A percentile compares a stretch with the other conserved stretches of the same genome.
Conservation (phyloP, 441 rosid genomes). For the Monsonia emarginata region DNA sequence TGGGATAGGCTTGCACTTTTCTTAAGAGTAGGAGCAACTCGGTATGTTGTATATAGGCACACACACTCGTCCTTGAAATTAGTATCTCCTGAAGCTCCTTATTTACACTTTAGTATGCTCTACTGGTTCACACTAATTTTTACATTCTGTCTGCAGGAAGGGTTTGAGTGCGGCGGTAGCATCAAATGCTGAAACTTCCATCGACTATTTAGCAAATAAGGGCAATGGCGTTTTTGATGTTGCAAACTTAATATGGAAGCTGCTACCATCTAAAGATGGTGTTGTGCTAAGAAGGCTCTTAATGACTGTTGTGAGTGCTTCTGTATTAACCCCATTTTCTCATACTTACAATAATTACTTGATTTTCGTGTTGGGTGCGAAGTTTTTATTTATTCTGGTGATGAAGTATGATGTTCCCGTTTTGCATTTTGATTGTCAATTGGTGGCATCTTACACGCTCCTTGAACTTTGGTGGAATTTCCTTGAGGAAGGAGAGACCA, state of each 20-base stretch:
- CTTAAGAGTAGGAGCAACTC: conserved; percentile 50
- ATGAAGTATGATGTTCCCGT: background rate
- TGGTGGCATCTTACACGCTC: no score
- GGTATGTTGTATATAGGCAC: conserved; percentile 28
- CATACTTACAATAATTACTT: background rate
- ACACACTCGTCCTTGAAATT: background rate
- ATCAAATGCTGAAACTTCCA: conserved; percentile 31
- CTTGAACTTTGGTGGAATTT: background rate
- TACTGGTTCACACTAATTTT: conserved; percentile 9
- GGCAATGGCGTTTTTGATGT: conserved; percentile 34
- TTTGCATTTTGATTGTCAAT: background rate
- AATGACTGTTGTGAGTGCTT: conserved; percentile 74
- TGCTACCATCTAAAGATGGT: conserved; percentile 71
- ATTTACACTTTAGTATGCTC: background rate
- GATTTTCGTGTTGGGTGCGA: background rate
- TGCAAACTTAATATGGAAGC: conserved; percentile 45
- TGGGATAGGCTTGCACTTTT: conserved; percentile 77
- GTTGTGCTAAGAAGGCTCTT: conserved; percentile 69
- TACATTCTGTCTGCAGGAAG: conserved; percentile 40
- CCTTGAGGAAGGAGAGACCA: background rate
- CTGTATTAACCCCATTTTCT: conserved; percentile 13
- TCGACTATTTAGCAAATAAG: conserved; percentile 26
- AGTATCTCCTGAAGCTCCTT: background rate
- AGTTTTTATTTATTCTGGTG: background rate
- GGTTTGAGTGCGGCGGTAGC: conserved; percentile 27